These are phyloP conservation scores for Mycena galericulata DNA, from an alignment of 768 basidiomycete species.

Conservation along the genomic window DNA sequence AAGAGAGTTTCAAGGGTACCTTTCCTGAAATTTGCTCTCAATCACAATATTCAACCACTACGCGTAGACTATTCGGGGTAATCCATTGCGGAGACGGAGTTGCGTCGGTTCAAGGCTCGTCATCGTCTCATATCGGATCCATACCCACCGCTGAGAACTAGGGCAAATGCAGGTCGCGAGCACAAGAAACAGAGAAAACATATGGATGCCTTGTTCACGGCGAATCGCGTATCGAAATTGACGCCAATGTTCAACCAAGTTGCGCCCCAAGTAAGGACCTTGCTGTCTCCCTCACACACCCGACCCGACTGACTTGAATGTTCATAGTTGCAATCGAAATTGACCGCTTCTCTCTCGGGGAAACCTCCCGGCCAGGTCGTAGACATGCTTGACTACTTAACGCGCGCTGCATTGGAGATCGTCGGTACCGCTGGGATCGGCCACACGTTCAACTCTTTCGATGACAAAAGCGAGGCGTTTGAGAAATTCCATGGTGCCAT, in stretches of 20 bases:
- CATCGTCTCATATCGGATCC: background rate
- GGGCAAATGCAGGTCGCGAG: slow-evolving; percentile 33
- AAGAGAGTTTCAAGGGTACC: slow-evolving; percentile 41
- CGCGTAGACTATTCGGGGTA: slow-evolving; percentile 40
- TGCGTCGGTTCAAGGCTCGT: slow-evolving; percentile 40
- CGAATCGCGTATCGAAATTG: slow-evolving; percentile 39
- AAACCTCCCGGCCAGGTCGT: slow-evolving; percentile 24
- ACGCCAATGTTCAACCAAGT: slow-evolving; percentile 40
- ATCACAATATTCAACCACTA: background rate
- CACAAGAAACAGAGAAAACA: slow-evolving; percentile 43
- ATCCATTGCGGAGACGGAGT: slow-evolving; percentile 38
- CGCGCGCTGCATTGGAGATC: slow-evolving; percentile 39
- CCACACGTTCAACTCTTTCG: slow-evolving; percentile 32
- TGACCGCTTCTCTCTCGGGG: slow-evolving; percentile 1
- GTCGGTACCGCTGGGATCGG: slow-evolving; percentile 41
- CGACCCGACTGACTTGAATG: background rate
- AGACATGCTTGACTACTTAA: slow-evolving; percentile 37
- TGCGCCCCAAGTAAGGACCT: slow-evolving; percentile 37
- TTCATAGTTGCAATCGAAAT: slow-evolving; percentile 10
- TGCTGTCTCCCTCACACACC: background rate
- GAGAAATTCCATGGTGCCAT: slow-evolving; percentile 32
- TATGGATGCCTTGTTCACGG: slow-evolving; percentile 40
- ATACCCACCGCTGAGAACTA: too few relatives aligned
- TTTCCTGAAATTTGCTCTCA: background rate
- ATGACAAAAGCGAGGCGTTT: slow-evolving; percentile 25